Percentiles rank a stretch among this genome's conserved stretches.
phyloP scores from a whole-genome alignment of 305 asterid genomes.

The Fraxinus greggii region DNA sequence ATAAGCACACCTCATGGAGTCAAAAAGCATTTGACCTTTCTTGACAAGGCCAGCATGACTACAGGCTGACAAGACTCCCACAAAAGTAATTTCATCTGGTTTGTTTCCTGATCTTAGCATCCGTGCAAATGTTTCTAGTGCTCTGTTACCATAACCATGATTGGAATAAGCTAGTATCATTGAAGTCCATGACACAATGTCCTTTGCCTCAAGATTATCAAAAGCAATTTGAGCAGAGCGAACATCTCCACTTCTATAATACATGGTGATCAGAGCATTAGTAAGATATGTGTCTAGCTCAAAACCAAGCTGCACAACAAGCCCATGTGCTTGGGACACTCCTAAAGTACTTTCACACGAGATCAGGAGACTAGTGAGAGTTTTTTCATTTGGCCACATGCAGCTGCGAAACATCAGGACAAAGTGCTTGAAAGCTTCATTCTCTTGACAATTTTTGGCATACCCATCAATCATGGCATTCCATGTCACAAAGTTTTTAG shows the following conservation, averaged over 20 bases:
- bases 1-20: constrained; percentile 53
- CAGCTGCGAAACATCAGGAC: constrained; percentile 46
- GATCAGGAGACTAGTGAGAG: constrained; percentile 61
- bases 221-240: constrained; percentile 52
- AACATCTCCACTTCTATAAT: constrained; percentile 66
- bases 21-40: constrained; percentile 66
- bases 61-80: constrained; percentile 75
- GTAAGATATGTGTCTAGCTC: constrained; percentile 48
- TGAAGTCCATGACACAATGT: constrained; percentile 69
- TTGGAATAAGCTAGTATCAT: constrained; percentile 66
- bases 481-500: constrained; percentile 48
- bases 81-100: constrained; percentile 65
- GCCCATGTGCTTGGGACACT: constrained; percentile 64
- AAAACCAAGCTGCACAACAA: constrained; percentile 58
- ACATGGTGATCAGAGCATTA: constrained; percentile 66
- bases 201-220: constrained; percentile 53
- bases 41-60: constrained; percentile 82
- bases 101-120: constrained; percentile 60
- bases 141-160: constrained; percentile 63
- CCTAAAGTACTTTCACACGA: constrained; percentile 49
- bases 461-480: constrained; percentile 62
- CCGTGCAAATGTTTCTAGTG: constrained; percentile 59
- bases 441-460: constrained; percentile 42
- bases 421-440: constrained; percentile 49
- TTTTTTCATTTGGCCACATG: constrained; percentile 48